These are phyloP conservation scores for Ascochyta clinopodiicola DNA, from an alignment of 2,329 filamentous ascomycete species.

Conservation along the genomic window DNA sequence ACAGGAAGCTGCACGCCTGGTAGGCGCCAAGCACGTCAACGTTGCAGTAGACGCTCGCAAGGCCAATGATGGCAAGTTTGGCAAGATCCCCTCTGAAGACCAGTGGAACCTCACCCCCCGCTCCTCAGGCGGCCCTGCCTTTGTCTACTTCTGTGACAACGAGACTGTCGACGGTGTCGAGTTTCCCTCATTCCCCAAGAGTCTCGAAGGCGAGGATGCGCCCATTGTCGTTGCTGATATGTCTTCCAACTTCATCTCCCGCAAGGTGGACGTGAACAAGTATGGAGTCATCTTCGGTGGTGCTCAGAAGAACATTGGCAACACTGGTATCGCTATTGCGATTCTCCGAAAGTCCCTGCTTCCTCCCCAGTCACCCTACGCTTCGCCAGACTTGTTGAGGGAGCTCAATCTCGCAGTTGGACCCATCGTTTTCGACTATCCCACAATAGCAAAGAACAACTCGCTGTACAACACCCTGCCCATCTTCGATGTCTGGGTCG, in stretches of 20 bases:
- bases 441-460: conserved; percentile 88
- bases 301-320: conserved; percentile 92
- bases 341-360: conserved; percentile 84
- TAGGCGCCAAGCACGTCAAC: conserved; percentile 82
- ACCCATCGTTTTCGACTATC: conserved; percentile 81
- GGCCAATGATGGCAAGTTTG: conserved; percentile 80
- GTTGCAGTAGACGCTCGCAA: conserved; percentile 71
- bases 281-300: conserved; percentile 87
- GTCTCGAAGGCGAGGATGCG: conserved; percentile 69
- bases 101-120: conserved; percentile 75
- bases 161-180: conserved; percentile 95
- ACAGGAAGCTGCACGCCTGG: conserved; percentile 78
- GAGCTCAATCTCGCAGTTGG: conserved; percentile 77
- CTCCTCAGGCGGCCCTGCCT: conserved; percentile 60
- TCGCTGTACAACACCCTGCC: conserved; percentile 95
- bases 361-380: conserved; percentile 64
- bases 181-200: conserved; percentile 75
- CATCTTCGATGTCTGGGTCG: conserved; percentile 92
- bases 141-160: conserved; percentile 92
- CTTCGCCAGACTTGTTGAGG: conserved; percentile 72
- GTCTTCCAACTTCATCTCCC: conserved; percentile 90
- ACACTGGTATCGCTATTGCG: conserved; percentile 83
- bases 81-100: conserved; percentile 77
- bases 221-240: conserved; percentile 86
- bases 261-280: conserved; percentile 77